Evolutionary conservation across 371 early-diverging fungal species (phyloP), one percentile per base, ranked within the genome.

Genomic region (Mucor sp.): DNA sequence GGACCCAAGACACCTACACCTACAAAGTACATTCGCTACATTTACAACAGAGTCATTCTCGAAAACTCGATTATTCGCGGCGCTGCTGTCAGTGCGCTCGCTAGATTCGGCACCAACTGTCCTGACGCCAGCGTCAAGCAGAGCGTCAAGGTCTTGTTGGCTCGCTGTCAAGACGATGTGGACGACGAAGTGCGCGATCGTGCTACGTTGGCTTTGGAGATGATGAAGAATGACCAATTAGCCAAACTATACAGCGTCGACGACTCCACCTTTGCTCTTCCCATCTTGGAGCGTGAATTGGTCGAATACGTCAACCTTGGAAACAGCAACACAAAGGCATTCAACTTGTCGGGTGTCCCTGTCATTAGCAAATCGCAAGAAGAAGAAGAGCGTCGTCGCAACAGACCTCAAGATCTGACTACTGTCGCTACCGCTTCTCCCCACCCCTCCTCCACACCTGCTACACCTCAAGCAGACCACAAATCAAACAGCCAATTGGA

Each of bases 171-270:
- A 73, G 97, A 98, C 66, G 99, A 99, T 77, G 89, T 87, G 30
- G 99, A 99, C 78, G 98, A 98, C 77, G 99, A 99, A 77, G 98
- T 98, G 25, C 94, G 99, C 65, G 99, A 99, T 74, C 91, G 99
- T 62, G 97, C 98, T 27, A 92, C 94, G 2, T 84, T 97, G 87
- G 94, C 90, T 69, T 78, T 99, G 66, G 83, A 87, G 17, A 85
- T 97, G 33, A 87, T 96, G 71, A 87, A 89, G 37, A 85, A 87
- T 66, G 89, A 88, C 17, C 70, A 65, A 8, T 60, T 80, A 14
- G 85, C 88, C 14, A 82, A 87, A 65, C 76, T 82, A 56, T 92
- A 90, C 53, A 78, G 91, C 55, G 79, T 85, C 47, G 90, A 90
- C 79, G 91, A 95, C 69, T 88, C 92, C 37, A 93, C 95, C 0